phyloP scores from a whole-genome alignment of 192 early-diverging fungal species.

The Dimargaris cristalligena region DNA sequence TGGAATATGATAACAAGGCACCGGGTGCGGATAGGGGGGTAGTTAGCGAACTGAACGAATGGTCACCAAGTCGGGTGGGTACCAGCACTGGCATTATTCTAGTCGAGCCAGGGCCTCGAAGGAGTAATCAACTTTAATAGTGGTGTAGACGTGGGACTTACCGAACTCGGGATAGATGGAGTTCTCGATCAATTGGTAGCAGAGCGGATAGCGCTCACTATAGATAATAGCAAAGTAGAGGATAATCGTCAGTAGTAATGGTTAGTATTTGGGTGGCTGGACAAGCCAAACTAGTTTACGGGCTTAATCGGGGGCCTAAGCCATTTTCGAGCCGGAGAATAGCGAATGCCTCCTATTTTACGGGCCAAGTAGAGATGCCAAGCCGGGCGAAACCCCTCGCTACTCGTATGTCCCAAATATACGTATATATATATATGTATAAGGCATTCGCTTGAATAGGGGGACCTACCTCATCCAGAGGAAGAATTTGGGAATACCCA shows the following conservation, averaged over 20 bases:
- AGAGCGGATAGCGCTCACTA: constrained; percentile 90
- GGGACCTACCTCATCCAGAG: constrained; percentile 69
- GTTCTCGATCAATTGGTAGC: constrained; percentile 75
- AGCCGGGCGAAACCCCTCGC: neutral
- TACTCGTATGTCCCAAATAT: too few species aligned
- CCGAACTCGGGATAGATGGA: constrained; percentile 90
- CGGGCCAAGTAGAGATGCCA: neutral
- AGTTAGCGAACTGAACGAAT: neutral
- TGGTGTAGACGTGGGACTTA: constrained; percentile 15
- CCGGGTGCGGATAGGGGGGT: neutral
- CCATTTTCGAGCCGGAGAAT: neutral
- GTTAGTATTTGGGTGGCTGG: too few species aligned
- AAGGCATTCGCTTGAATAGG: too few species aligned
- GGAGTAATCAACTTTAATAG: neutral
- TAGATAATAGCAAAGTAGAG: neutral
- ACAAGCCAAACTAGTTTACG: too few species aligned
- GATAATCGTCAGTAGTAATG: too few species aligned
- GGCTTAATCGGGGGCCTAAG: too few species aligned
- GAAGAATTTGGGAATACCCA: constrained; percentile 91
- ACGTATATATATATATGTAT: too few species aligned
- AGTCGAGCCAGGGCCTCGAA: neutral
- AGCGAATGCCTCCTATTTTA: neutral
- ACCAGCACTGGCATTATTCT: neutral
- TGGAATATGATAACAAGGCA: too few species aligned
- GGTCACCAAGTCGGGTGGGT: too few species aligned